phyloP scores from a whole-genome alignment of 1,284 basidiomycete genomes.

The Ganoderma multipileum region DNA sequence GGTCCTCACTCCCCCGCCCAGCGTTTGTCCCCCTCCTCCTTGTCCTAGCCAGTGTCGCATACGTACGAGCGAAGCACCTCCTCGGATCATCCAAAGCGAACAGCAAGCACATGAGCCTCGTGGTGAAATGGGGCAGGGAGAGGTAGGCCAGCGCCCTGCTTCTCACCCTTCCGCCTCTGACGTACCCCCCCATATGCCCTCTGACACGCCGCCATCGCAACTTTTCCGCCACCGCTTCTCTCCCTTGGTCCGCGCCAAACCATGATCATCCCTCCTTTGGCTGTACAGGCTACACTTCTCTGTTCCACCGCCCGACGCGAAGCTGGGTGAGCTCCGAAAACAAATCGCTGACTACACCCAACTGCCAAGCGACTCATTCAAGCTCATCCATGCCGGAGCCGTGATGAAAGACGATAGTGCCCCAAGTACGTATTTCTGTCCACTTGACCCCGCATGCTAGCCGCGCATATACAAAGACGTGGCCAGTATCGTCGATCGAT shows the following conservation, averaged over 20 bases:
- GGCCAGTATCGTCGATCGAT: conserved; percentile 21
- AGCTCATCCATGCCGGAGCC: conserved; percentile 80
- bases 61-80: conserved; percentile 38
- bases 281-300: conserved; percentile 57
- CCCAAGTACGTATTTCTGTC: conserved; percentile 54
- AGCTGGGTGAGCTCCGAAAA: conserved; percentile 59
- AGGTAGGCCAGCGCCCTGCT: conserved; percentile 42
- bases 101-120: conserved; percentile 51
- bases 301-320: conserved; percentile 60
- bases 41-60: conserved; percentile 43
- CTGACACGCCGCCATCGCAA: conserved; percentile 12
- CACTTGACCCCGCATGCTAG: conserved; percentile 7
- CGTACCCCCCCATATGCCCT: conserved; percentile 19
- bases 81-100: conserved; percentile 30
- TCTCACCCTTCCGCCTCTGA: conserved; percentile 22
- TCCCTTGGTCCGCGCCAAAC: conserved; percentile 7
- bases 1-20: conserved; percentile 20
- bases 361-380: conserved; percentile 68
- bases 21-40: conserved; percentile 38
- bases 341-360: conserved; percentile 70
- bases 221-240: conserved; percentile 9
- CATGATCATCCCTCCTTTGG: not conserved
- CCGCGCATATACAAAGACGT: conserved; percentile 15
- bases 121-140: conserved; percentile 71
- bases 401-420: conserved; percentile 81